These are phyloP conservation scores for Alloascoidea africana DNA, from an alignment of 805 yeast genomes.

Conservation along the genomic window DNA sequence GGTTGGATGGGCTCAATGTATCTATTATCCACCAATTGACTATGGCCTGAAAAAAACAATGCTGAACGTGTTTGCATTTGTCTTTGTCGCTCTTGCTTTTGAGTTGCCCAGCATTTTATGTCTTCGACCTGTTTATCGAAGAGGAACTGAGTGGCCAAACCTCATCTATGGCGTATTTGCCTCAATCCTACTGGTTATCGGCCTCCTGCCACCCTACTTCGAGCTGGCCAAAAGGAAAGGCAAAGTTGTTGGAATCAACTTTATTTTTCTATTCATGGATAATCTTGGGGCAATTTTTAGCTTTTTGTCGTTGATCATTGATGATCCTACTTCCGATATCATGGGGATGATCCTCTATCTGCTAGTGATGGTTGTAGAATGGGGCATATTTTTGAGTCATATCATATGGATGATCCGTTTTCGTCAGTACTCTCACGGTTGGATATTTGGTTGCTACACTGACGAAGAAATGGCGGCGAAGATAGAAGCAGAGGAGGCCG, in stretches of 20 bases:
- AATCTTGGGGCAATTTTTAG: constrained; percentile 74
- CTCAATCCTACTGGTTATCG: constrained; percentile 55
- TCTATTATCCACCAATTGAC: constrained; percentile 57
- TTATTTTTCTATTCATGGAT: constrained; percentile 62
- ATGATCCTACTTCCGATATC: constrained; percentile 31
- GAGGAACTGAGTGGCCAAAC: constrained; percentile 58
- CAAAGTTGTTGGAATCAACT: constrained; percentile 79
- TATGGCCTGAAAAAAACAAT: constrained; percentile 20
- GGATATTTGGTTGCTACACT: neutral
- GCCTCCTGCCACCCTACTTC: constrained; percentile 79
- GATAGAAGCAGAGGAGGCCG: neutral
- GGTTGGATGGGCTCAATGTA: constrained; percentile 51
- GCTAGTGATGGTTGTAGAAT: constrained; percentile 57
- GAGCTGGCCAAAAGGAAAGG: constrained; percentile 73
- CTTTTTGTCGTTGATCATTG: constrained; percentile 41
- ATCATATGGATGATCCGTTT: constrained; percentile 41
- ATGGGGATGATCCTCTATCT: constrained; percentile 68
- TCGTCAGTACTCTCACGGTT: neutral
- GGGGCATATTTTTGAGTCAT: constrained; percentile 65
- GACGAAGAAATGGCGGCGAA: neutral
- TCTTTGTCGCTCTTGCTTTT: constrained; percentile 33
- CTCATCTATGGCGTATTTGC: constrained; percentile 72
- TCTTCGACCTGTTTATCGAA: constrained; percentile 35
- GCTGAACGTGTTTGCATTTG: constrained; percentile 20
- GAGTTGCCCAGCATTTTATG: constrained; percentile 65